Base-by-base conservation (phyloP, 2,329 filamentous ascomycete species). In the Arthrinium puccinioides region DNA sequence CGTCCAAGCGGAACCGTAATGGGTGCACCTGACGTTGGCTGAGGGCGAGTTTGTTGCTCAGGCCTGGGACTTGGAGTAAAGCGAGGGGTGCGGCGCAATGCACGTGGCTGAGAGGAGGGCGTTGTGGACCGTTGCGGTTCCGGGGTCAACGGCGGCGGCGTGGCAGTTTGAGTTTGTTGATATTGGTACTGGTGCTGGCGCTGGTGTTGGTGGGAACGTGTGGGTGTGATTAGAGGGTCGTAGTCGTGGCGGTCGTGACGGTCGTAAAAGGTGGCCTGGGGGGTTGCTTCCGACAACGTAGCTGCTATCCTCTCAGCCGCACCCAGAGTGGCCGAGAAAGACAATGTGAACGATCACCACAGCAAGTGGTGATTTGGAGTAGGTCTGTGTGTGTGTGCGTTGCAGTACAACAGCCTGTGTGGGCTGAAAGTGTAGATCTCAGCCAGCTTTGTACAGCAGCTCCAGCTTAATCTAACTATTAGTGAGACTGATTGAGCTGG, bases 171-270 rank as follows among this genome's bases (percentile, higher is more conserved):
- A 55, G 51, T 63, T 57, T 49, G 65, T 53, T 39, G 62, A 46
- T 9, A 9, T 40, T 52, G 47, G 48, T 47, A 45, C 26, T 28
- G 27, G 20, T 32, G 30, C 19, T 32, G 54, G 50, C 64, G 62
- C 62, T 66, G 65, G 57, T 62, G 64, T 64, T 66, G 63, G 45
- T 47, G 11, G 26, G 55, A 54, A 41, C 56, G 52, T 49, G 52
- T 46, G 43, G 60, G 45, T 40, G 55, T 55, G 37, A 46, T 43
- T 54, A 62, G 61, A 51, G 61, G 59, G 53, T 69, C 69, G 69
- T 74, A 56, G 60, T 51, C 69, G 69, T 74, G 56, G 60, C 51
- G 61, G 55, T 74, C 70, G 73, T 74, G 61, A 69, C 64, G 64
- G 70, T 74, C 70, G 65, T 72, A 55, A 71, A 56, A 56, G 48